Percentiles rank a stretch among this genome's conserved stretches.
These are phyloP conservation scores for Aphanomyces astaci DNA, from an alignment of 352 stramenopile genomes.

Conservation along the genomic window DNA sequence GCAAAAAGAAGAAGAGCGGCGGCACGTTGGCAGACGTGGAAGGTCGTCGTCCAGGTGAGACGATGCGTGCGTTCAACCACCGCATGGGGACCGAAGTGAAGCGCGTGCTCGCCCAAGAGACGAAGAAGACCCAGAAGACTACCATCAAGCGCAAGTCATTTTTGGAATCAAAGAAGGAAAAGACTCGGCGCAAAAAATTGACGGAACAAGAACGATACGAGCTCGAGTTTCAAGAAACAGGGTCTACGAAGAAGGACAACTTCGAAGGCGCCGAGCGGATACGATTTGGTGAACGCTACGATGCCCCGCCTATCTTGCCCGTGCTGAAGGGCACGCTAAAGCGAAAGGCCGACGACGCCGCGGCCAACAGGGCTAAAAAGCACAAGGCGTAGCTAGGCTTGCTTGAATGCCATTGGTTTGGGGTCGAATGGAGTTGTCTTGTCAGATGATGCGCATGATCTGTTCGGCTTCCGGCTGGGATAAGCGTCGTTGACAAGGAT, in stretches of 20 bases:
- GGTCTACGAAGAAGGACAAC: conserved; percentile 58
- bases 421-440: neutral
- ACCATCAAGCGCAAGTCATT: conserved; percentile 73
- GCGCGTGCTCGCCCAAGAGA: conserved; percentile 75
- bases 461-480: conserved; percentile 1
- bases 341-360: conserved; percentile 52
- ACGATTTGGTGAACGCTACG: conserved; percentile 65
- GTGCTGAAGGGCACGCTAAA: conserved; percentile 77
- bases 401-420: too few species aligned
- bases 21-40: neutral
- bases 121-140: conserved; percentile 61
- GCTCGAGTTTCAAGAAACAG: conserved; percentile 60
- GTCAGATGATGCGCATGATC: neutral
- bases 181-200: conserved; percentile 61
- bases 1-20: conserved; percentile 26
- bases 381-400: conserved; percentile 29
- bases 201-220: conserved; percentile 76
- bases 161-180: conserved; percentile 71
- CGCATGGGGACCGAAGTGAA: conserved; percentile 77
- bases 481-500: neutral
- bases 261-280: conserved; percentile 57
- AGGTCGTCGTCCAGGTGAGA: conserved; percentile 33
- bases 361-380: conserved; percentile 16
- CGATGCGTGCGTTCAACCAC: conserved; percentile 79
- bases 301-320: conserved; percentile 71